Evolutionary conservation across 177 flowering plant species (phyloP), one percentile per base, ranked within the genome.

Genomic region (Vitis hybrid): DNA sequence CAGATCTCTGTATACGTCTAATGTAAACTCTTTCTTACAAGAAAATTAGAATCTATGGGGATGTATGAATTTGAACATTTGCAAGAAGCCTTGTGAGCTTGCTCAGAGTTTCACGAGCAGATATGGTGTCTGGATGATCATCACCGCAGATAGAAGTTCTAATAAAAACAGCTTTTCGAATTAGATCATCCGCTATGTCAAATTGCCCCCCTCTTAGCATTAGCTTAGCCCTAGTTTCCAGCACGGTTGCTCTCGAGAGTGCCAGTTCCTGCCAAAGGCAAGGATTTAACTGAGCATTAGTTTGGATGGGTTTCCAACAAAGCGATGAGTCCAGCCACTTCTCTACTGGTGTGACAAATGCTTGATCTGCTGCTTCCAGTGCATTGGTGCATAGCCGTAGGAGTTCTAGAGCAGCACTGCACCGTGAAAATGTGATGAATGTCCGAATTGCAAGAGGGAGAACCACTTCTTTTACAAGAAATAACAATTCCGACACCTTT

Each of bases 261-360:
- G 94, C 91, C 16, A 91, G 79, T 58, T 95, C 94, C 74, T 93
- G 96, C 98, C 99, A 95, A 11, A 95, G 84, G 66, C 64, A 83
- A 4, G 97, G 97, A 75, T 93, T 90, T 75, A 93, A 69, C 83
- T 93, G 96, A 3, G 98, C 95, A 52, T 71, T 80, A 1, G 91
- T 87, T 65, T 84, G 87, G 22, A 84, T 73, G 0, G 98, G 88
- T 61, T 78, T 84, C 97, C 99, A 95, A 70, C 97, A 93, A 2
- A 86, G 78, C 29, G 97, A 86, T 68, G 77, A 84, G 62, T 91
- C 90, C 69, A 95, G 63, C 96, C 92, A 90, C 70, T 90, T 95
- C 67, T 89, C 96, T 18, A 89, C 96, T 9, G 89, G 94, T 10
- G 92, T 83, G 10, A 91, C 91, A 66, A 91, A 81, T 6, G 84